These are phyloP conservation scores for Rhododendron ferrugineum DNA, from an alignment of 148 eudicot species.

Conservation along the genomic window DNA sequence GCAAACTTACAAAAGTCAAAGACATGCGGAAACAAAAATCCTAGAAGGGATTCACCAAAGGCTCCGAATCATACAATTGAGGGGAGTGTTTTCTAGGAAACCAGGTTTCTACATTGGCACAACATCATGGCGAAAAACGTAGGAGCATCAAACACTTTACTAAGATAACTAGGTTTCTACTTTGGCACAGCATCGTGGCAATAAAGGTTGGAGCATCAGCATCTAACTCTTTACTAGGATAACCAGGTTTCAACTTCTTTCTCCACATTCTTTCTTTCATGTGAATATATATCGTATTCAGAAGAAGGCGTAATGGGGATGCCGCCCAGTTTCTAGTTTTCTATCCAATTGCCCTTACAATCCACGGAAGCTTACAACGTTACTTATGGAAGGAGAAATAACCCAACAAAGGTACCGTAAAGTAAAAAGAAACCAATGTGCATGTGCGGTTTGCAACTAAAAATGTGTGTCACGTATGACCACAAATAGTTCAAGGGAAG, in stretches of 20 bases:
- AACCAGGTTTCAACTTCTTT: neutral
- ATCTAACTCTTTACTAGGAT: neutral
- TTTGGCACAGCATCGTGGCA: neutral
- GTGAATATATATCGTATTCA: neutral
- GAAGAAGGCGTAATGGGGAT: neutral
- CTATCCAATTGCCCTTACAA: neutral
- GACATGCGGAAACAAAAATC: neutral
- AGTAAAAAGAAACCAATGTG: neutral
- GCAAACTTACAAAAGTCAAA: neutral
- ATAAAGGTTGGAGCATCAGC: neutral
- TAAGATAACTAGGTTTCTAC: neutral
- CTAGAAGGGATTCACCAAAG: neutral
- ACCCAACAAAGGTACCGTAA: neutral
- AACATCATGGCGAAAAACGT: neutral
- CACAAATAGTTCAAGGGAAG: neutral
- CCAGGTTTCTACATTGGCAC: neutral
- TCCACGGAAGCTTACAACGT: neutral
- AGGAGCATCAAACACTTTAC: neutral
- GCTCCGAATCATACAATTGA: neutral
- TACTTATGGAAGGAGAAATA: neutral
- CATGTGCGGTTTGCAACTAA: neutral
- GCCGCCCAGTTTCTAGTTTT: neutral
- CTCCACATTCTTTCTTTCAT: neutral
- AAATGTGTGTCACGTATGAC: neutral
- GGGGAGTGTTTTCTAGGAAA: neutral